Conservation (phyloP, 805 yeast species). For the Barnettozyma populi region DNA sequence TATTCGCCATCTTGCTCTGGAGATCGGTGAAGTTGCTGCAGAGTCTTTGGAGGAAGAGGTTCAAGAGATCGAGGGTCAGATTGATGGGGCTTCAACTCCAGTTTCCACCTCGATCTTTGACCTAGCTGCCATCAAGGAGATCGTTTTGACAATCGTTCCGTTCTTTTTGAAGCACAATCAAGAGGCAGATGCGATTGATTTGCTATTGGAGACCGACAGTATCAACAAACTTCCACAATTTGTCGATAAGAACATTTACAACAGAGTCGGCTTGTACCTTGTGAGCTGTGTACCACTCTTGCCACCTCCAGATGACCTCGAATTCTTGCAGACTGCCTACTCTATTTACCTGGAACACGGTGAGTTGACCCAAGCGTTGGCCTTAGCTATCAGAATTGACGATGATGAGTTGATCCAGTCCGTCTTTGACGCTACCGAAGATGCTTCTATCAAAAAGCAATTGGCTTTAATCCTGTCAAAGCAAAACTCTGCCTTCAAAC, state of each 20-base stretch:
- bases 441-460: constrained; percentile 75
- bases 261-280: constrained; percentile 90
- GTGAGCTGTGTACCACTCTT: constrained; percentile 93
- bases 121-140: constrained; percentile 44
- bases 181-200: constrained; percentile 96
- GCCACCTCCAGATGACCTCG: constrained; percentile 89
- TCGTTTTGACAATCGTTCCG: constrained; percentile 78
- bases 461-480: constrained; percentile 83
- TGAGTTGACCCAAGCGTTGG: constrained; percentile 83
- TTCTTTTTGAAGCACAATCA: constrained; percentile 91
- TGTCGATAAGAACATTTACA: constrained; percentile 79
- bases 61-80: constrained; percentile 14
- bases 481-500: constrained; percentile 77
- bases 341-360: constrained; percentile 74
- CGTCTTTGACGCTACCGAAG: constrained; percentile 78
- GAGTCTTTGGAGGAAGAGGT: constrained; percentile 40
- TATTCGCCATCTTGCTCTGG: constrained; percentile 90
- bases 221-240: constrained; percentile 77
- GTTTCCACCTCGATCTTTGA: constrained; percentile 20
- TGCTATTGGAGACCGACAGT: constrained; percentile 81
- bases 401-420: constrained; percentile 70
- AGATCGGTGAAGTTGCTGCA: constrained; percentile 84
- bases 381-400: constrained; percentile 84
- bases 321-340: constrained; percentile 84
- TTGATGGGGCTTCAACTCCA: constrained; percentile 3